Percentiles rank a stretch among this genome's conserved stretches.
phyloP scores from a whole-genome alignment of 192 early-diverging fungal species.

The Linnemannia schmuckeri region DNA sequence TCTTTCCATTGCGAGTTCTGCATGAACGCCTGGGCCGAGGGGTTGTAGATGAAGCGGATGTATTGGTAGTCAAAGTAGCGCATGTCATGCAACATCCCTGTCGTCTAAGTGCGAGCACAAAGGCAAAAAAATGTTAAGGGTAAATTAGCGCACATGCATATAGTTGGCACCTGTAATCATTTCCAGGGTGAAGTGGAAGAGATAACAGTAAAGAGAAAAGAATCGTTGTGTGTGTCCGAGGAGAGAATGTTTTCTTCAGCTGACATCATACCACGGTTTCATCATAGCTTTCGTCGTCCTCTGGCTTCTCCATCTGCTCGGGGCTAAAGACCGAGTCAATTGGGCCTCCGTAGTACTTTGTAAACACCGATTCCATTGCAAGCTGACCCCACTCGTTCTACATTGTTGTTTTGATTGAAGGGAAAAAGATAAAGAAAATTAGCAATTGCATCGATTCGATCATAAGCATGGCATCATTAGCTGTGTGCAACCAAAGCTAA shows the following conservation, averaged over 20 bases:
- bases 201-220: background rate
- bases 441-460: background rate
- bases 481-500: background rate
- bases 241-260: background rate
- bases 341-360: constrained; percentile 73
- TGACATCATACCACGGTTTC: constrained; percentile 58
- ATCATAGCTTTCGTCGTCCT: constrained; percentile 49
- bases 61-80: constrained; percentile 69
- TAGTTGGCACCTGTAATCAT: background rate
- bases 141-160: constrained; percentile 53
- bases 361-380: constrained; percentile 64
- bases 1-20: constrained; percentile 69
- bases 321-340: constrained; percentile 77
- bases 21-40: constrained; percentile 62
- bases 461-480: background rate
- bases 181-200: background rate
- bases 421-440: background rate
- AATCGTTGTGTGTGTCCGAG: too few relatives aligned
- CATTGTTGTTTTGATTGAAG: background rate
- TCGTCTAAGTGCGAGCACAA: constrained; percentile 18
- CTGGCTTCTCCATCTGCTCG: constrained; percentile 58
- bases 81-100: constrained; percentile 60
- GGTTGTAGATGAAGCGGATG: constrained; percentile 67
- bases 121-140: constrained; percentile 49
- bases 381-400: constrained; percentile 78